phyloP scores from a whole-genome alignment of 2,329 filamentous ascomycete species.

The Amauroascus niger region DNA sequence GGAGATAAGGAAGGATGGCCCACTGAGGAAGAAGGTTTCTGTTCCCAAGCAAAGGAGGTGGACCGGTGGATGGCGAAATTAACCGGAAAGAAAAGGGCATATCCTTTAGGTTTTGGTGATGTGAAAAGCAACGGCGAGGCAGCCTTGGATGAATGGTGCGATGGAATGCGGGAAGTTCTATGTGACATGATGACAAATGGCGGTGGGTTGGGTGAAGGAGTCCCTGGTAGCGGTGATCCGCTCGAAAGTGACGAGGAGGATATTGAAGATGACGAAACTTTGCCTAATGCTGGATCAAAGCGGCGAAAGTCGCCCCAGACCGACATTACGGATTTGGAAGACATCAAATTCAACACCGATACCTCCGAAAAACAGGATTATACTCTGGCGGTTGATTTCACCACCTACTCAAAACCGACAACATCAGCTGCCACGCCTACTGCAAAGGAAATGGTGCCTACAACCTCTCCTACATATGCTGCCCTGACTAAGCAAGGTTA shows the following conservation, averaged over 20 bases:
- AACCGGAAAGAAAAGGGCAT: slow-evolving; percentile 75
- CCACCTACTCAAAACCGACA: slow-evolving; percentile 42
- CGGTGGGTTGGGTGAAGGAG: slow-evolving; percentile 51
- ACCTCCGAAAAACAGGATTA: slow-evolving; percentile 13
- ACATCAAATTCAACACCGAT: slow-evolving; percentile 49
- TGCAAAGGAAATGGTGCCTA: slow-evolving; percentile 87
- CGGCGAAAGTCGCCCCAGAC: slow-evolving; percentile 30
- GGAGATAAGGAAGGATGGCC: slow-evolving; percentile 90
- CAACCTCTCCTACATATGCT: slow-evolving; percentile 75
- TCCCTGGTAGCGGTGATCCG: slow-evolving; percentile 70
- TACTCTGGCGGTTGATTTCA: slow-evolving; percentile 71
- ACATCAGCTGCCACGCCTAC: slow-evolving; percentile 27
- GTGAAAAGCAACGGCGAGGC: slow-evolving; percentile 61
- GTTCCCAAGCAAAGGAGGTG: slow-evolving; percentile 79
- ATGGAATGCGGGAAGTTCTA: slow-evolving; percentile 64
- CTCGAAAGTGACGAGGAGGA: slow-evolving; percentile 76
- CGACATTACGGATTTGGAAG: slow-evolving; percentile 69
- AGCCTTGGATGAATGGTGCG: slow-evolving; percentile 65
- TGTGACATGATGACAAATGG: slow-evolving; percentile 46
- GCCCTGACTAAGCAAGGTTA: slow-evolving; percentile 95
- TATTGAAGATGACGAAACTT: slow-evolving; percentile 59
- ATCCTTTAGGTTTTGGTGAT: slow-evolving; percentile 80
- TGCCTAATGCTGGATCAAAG: slow-evolving; percentile 40
- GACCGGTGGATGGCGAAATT: slow-evolving; percentile 98
- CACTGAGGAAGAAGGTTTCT: slow-evolving; percentile 80